These are phyloP conservation scores for Acorus calamus DNA, from an alignment of 106 monocot genomes.

Conservation along the genomic window DNA sequence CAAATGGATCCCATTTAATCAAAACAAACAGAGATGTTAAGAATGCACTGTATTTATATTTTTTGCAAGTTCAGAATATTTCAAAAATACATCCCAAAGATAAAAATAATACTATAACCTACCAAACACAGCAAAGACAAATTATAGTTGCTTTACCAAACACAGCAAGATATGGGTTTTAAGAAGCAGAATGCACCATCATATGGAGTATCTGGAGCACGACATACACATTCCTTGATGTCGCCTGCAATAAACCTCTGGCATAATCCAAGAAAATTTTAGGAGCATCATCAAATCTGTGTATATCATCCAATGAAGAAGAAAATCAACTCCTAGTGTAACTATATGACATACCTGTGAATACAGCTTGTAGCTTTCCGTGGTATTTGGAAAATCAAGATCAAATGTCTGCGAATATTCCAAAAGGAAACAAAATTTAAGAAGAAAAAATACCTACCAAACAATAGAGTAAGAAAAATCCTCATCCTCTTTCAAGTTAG, in stretches of 20 bases:
- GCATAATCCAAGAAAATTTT: conserved; percentile 10
- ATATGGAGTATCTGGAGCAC: conserved; percentile 83
- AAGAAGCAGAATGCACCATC: conserved; percentile 38
- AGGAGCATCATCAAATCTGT: conserved; percentile 1
- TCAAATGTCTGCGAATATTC: conserved; percentile 41
- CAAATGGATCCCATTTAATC: no score
- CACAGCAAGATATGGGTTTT: not conserved
- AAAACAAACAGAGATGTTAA: no score
- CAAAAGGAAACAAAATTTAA: not conserved
- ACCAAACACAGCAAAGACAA: no score
- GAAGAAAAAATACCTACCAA: not conserved
- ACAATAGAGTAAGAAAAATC: not conserved
- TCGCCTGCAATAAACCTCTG: conserved; percentile 89
- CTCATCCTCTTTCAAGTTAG: not conserved
- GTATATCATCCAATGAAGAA: not conserved
- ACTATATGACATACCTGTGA: conserved; percentile 36
- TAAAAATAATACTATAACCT: no score
- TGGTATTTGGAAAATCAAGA: conserved; percentile 90
- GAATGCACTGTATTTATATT: no score
- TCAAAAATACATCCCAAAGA: no score
- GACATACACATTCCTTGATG: conserved; percentile 87
- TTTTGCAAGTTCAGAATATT: no score
- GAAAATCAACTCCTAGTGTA: not conserved
- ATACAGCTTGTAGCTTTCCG: conserved; percentile 87
- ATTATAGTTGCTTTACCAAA: not conserved